Evolutionary conservation across 2,329 filamentous ascomycete species (phyloP), one percentile per base, ranked within the genome.

Genomic region (Pseudopithomyces maydicus): DNA sequence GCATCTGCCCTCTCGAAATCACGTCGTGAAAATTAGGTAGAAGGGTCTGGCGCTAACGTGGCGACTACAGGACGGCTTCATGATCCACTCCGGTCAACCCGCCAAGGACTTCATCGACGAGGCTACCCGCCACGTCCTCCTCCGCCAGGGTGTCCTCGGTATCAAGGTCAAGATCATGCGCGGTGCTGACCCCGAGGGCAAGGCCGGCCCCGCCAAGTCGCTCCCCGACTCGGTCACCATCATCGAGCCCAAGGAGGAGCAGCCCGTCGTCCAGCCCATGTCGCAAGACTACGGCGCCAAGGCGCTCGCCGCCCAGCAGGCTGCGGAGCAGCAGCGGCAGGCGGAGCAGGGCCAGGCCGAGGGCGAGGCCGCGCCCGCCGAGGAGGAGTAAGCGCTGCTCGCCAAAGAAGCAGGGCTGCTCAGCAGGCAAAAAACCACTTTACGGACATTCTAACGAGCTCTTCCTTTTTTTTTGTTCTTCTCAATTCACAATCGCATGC

Each of bases 81-180:
- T 99, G 95, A 99, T 99, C 85, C 95, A 99, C 91, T 99, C 95
- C 77, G 95, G 95, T 84, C 95, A 99, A 83, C 95, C 95, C 78
- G 95, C 94, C 78, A 94, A 96, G 85, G 95, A 99, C 85, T 99
- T 99, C 86, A 99, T 99, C 81, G 95, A 99, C 87, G 87, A 84
- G 77, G 96, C 96, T 74, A 98, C 95, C 78, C 95, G 95, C 76
- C 95, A 99, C 91, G 95, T 99, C 76, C 92, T 99, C 71, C 93
- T 99, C 82, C 91, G 96, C 84, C 95, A 99, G 87, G 95, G 95
- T 91, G 95, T 99, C 70, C 87, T 99, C 70, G 95, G 95, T 85
- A 99, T 99, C 86, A 99, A 99, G 89, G 95, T 99, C 83, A 99
- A 99, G 93, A 99, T 99, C 85, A 99, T 99, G 95, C 93, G 96